Evolutionary conservation across 306 rosid genomes (phyloP), one percentile per base, ranked within the genome.

Genomic region (Rosa rugosa): DNA sequence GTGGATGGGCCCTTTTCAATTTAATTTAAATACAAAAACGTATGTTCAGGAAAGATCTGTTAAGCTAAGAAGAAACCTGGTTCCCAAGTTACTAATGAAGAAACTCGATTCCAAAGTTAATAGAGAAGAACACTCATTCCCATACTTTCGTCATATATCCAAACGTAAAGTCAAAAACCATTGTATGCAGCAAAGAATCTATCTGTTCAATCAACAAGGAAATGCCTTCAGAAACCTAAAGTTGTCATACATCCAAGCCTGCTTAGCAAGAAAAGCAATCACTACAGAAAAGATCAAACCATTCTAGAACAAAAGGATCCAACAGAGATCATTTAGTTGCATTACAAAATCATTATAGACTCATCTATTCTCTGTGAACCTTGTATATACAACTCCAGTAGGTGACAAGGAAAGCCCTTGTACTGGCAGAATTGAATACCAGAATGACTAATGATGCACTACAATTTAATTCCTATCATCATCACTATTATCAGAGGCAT

Each of bases 401-500:
- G 31, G 18, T n/a, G 51, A 2, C 51, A 20, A 22, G 4, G 7
- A 71, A 71, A 46, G 25, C 14, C 23, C 42, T 70, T 25, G 27
- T 8, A 49, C 53, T 16, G 63, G 42, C 63, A 31, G 62, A 2
- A 50, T 4, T 10, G 41, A 72, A 31, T 40, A 17, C 38, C 59
- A 27, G n/a, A 71, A 25, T 47, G 57, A 51, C 44, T 46, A 47
- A 71, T 8, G 31, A 27, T 50, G 57, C 31, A 36, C 77, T 71
- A 54, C 53, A 2, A 5, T 57, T 42, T 23, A 34, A 66, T 66
- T 6, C 11, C 49, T 68, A 34, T 77, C 56, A 66, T 68, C 38
- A 4, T 77, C 79, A 51, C 60, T 64, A 60, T 47, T 31, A 59
- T 78, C 80, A n/a, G 84, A 83, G 40, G 75, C 83, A 81, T 77